Conservation (phyloP, 768 basidiomycete genomes). For the Macrocybe gigantea region DNA sequence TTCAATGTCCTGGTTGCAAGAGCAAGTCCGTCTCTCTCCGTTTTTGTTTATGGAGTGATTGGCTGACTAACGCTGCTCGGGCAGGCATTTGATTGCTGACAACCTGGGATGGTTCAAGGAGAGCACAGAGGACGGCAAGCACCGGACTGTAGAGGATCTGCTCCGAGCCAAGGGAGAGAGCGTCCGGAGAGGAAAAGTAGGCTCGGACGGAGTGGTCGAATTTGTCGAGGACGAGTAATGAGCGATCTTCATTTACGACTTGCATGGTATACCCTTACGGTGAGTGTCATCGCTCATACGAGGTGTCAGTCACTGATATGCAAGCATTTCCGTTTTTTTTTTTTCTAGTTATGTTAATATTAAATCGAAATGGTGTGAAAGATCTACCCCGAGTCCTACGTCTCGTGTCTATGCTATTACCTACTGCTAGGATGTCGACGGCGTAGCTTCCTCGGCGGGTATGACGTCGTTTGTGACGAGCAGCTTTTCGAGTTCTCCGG, state of each 20-base stretch:
- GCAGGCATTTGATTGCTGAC: conserved; percentile 82
- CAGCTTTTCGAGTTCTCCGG: conserved; percentile 84
- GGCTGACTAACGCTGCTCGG: neutral
- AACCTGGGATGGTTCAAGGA: conserved; percentile 93
- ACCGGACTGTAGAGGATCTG: conserved; percentile 80
- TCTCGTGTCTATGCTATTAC: neutral
- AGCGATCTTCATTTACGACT: neutral
- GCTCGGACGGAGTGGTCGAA: conserved; percentile 51
- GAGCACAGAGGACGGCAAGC: conserved; percentile 61
- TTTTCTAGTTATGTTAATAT: too few relatives aligned
- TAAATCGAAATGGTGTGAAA: too few relatives aligned
- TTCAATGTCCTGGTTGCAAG: conserved; percentile 88
- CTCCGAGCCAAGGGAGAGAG: conserved; percentile 74
- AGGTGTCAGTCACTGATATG: neutral
- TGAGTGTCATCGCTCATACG: neutral
- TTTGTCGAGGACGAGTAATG: conserved; percentile 22
- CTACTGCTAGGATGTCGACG: neutral
- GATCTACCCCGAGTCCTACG: neutral
- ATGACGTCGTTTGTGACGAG: conserved; percentile 69
- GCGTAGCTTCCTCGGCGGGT: conserved; percentile 31
- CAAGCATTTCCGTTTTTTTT: neutral
- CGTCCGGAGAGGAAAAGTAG: conserved; percentile 47
- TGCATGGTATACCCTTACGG: neutral
- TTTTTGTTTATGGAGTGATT: neutral
- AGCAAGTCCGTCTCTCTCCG: conserved; percentile 55